Evolutionary conservation across 768 basidiomycete species (phyloP).

Genomic region (Sarcodon aspratus): DNA sequence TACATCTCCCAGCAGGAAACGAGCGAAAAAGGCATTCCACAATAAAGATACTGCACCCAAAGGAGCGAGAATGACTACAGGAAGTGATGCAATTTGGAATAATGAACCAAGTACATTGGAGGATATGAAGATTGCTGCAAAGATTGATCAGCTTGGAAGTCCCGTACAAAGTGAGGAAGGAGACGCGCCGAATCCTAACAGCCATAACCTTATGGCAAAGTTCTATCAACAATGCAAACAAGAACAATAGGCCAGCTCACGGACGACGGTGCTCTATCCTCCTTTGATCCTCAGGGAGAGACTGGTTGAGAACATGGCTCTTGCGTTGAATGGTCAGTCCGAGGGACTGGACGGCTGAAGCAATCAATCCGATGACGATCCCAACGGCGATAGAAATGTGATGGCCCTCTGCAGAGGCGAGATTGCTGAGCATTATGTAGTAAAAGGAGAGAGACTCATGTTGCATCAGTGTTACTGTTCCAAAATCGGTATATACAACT

Average conservation of each 20-base stretch:
- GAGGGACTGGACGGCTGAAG: conserved; percentile 81
- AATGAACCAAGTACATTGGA: conserved; percentile 84
- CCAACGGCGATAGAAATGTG: conserved; percentile 29
- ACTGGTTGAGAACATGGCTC: conserved; percentile 80
- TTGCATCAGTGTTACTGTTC: neutral
- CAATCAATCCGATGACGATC: conserved; percentile 56
- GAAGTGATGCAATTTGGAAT: conserved; percentile 88
- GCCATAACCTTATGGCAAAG: conserved; percentile 56
- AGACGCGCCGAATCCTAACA: conserved; percentile 60
- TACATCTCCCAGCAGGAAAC: conserved; percentile 71
- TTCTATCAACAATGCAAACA: neutral
- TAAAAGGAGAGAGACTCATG: neutral
- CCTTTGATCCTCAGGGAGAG: conserved; percentile 50
- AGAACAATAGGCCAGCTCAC: conserved; percentile 26
- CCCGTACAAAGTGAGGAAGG: conserved; percentile 1
- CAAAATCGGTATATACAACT: neutral
- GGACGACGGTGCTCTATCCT: conserved; percentile 71
- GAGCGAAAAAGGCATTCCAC: conserved; percentile 91
- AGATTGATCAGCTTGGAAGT: neutral
- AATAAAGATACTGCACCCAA: conserved; percentile 87
- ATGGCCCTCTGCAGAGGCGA: conserved; percentile 8
- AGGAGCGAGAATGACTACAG: conserved; percentile 90
- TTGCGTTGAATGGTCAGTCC: conserved; percentile 91
- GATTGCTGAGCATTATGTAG: conserved; percentile 11
- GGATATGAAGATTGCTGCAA: conserved; percentile 60